Evolutionary conservation across 2,329 filamentous ascomycete species (phyloP).

Genomic region (Dryadomyces quercus-mongolicae): DNA sequence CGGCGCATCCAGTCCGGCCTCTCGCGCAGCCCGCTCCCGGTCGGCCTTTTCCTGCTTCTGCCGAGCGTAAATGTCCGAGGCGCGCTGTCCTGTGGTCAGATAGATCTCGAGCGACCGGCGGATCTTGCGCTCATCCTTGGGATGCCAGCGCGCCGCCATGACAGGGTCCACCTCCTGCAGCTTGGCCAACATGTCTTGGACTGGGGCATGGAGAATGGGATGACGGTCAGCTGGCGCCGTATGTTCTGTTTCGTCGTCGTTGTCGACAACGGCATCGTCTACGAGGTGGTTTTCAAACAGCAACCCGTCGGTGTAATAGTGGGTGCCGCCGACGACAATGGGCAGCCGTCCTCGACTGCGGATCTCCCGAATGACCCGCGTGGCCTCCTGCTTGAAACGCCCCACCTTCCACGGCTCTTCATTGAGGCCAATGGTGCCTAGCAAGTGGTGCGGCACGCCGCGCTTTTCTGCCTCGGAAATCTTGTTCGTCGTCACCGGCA

Average conservation of each 20-base stretch:
- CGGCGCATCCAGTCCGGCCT: neutral
- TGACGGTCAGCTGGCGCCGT: conserved; percentile 23
- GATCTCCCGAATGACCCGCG: conserved; percentile 63
- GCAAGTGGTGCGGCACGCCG: conserved; percentile 75
- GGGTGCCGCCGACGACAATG: conserved; percentile 85
- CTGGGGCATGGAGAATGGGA: conserved; percentile 60
- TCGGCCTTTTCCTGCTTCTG: conserved; percentile 33
- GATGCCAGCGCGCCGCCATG: conserved; percentile 90
- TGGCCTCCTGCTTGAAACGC: conserved; percentile 60
- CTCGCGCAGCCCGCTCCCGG: neutral
- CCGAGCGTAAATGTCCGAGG: conserved; percentile 78
- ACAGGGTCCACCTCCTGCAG: conserved; percentile 71
- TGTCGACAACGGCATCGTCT: conserved; percentile 16
- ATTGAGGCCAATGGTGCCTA: conserved; percentile 64
- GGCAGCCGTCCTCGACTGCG: conserved; percentile 66
- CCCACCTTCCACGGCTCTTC: conserved; percentile 77
- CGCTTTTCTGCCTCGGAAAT: conserved; percentile 63
- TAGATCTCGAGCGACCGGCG: conserved; percentile 82
- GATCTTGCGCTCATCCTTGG: conserved; percentile 84
- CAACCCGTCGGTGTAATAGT: conserved; percentile 87
- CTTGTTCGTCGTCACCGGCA: conserved; percentile 95
- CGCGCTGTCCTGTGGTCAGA: conserved; percentile 65
- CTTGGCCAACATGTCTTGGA: conserved; percentile 59
- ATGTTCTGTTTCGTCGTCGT: neutral
- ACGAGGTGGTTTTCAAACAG: conserved; percentile 66